Base-by-base conservation (phyloP, 805 yeast genomes). In the Wickerhamomyces tratensis region DNA sequence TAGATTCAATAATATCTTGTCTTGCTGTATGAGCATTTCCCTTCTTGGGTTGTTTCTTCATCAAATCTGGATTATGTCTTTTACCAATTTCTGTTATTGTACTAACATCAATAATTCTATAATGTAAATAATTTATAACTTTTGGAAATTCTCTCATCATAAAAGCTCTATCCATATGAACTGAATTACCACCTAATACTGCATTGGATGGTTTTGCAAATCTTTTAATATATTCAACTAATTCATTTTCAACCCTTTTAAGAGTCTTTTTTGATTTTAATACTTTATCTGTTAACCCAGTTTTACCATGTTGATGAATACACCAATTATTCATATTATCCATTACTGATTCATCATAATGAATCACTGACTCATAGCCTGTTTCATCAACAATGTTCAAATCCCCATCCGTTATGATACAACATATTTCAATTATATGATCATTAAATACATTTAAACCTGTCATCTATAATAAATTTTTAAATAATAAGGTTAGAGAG, bases 321-420 rank as follows among this genome's bases (percentile, higher is more conserved):
- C 98, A 91, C 98, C 98, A 93, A 39, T 79, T 83, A 58, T 77
- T 72, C 98, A 93, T 93, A 4, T 59, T 53, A 48, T 79, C 83
- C 69, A 93, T 67, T 1, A 68, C 66, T 8, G 63, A 63, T 43
- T 77, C 67, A 33, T 82, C 81, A 48, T 74, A 79, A 55, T 84
- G 87, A 10, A 93, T 71, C 1, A 87, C 89, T 15, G 86, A 75
- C 54, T 89, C 96, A 57, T 79, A 93, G 2, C 95, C 95, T 5
- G 61, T 53, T 25, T 70, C 71, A 43, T 86, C 94, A 1, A 87
- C 64, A 4, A 86, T 52, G 42, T 84, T 76, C 46, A 93, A 69
- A 45, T 86, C 65, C 9, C 85, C 87, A 55, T 91, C 95, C 2
- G 99, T 93, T 38, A 93, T 69, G 35, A 91, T 66, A 58, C 96